Evolutionary conservation across 345 rosid species (phyloP), one percentile per base, ranked within the genome.

Genomic region (Salix brachista): DNA sequence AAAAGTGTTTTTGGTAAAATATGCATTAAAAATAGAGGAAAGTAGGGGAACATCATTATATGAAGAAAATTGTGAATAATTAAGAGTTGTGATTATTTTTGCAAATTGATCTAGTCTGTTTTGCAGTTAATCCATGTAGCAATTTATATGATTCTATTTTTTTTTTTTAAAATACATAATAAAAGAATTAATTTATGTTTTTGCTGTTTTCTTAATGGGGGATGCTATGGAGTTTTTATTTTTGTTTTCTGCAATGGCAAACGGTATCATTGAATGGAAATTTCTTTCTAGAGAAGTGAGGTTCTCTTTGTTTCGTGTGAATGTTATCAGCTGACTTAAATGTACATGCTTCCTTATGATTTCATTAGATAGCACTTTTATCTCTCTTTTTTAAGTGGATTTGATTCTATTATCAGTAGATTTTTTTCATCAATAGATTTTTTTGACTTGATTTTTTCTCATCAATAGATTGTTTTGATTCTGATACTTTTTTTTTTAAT

Each of bases 291-390:
- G 32, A 62, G 42, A 52, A 23, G 26, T 34, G 32, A n/a, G 66
- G 58, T 68, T 75, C 67, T 26, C 32, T 67, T 50, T 37, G 46
- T 18, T 72, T 67, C 13, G 64, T 30, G 72, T 32, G 65, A 34
- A 36, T 70, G 73, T 17, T 61, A 54, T 74, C 41, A 50, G n/a
- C 71, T 70, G 65, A 76, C 73, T 72, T 79, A 54, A 70, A 67
- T 32, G 64, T 78, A 37, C 39, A 17, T 69, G 18, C 69, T 72
- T 52, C 19, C 61, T 19, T 36, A 52, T 37, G 60, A 65, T 76
- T 58, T 67, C 50, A 54, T 67, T 74, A 54, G 21, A 71, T 72
- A 32, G 74, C 37, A 39, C 8, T 72, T 69, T 71, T 68, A 8
- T 58, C n/a, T 37, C 5, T 58, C 30, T 21, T 18, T 41, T 19